Evolutionary conservation across 179 eudicot species (phyloP).

Genomic region (Sideroxylon spinosum): DNA sequence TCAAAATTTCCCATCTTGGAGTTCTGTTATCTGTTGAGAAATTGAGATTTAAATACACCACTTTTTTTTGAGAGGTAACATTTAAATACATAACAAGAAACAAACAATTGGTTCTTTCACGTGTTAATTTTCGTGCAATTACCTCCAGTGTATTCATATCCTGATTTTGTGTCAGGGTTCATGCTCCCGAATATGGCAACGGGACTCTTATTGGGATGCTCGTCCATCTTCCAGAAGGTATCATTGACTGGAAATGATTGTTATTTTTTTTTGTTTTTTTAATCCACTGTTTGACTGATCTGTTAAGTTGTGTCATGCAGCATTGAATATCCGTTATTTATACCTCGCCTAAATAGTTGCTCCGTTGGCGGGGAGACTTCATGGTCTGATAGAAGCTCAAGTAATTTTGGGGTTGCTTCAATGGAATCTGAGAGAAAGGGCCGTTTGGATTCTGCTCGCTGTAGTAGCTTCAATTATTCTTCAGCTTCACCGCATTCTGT

Average conservation of each 20-base stretch:
- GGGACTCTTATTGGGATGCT: slow-evolving; percentile 96
- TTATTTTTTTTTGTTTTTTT: slow-evolving; percentile 37
- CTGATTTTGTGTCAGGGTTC: slow-evolving; percentile 64
- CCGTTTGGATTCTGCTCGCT: slow-evolving; percentile 64
- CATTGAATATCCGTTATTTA: slow-evolving; percentile 91
- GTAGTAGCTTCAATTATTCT: slow-evolving; percentile 75
- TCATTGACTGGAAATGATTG: neutral
- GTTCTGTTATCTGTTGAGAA: neutral
- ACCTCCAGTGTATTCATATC: slow-evolving; percentile 2
- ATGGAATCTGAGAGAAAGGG: slow-evolving; percentile 73
- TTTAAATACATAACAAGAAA: neutral
- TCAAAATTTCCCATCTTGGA: neutral
- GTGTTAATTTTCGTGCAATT: neutral
- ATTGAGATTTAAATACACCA: neutral
- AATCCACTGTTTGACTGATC: slow-evolving; percentile 11
- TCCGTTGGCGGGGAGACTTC: slow-evolving; percentile 79
- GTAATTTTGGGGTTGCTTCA: slow-evolving; percentile 76
- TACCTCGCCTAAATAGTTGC: slow-evolving; percentile 84
- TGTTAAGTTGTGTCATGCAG: slow-evolving; percentile 37
- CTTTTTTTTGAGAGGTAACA: no score
- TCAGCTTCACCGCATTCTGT: slow-evolving; percentile 77
- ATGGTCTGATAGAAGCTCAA: slow-evolving; percentile 86
- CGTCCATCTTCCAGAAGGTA: slow-evolving; percentile 97
- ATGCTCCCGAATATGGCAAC: slow-evolving; percentile 95
- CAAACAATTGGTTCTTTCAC: neutral